Percentiles rank a stretch among this genome's conserved stretches.
These are phyloP conservation scores for Quercus ilex DNA, from an alignment of 306 rosid genomes.

Conservation along the genomic window DNA sequence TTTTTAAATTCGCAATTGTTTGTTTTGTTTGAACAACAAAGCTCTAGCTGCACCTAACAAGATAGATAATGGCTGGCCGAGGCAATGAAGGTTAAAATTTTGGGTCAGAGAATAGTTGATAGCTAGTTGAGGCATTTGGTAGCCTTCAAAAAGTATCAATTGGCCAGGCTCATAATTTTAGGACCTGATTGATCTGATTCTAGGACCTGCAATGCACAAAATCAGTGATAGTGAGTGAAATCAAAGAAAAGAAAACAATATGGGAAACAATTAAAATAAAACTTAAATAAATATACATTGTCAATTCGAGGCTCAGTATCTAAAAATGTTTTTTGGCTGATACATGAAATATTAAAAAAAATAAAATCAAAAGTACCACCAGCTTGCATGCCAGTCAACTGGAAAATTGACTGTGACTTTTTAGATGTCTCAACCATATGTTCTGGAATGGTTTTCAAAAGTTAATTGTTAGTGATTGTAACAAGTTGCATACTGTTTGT, in stretches of 20 bases:
- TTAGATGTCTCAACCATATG: not conserved
- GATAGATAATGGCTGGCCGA: not conserved
- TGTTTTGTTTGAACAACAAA: constrained; percentile 14
- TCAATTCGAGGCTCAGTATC: not conserved
- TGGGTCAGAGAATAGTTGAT: not conserved
- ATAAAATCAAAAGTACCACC: not conserved
- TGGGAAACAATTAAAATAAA: not conserved
- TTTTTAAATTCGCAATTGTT: not conserved
- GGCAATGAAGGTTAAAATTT: constrained; percentile 11
- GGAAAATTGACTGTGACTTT: not conserved
- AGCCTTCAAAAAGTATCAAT: not conserved
- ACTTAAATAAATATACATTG: not conserved
- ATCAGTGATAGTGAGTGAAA: not conserved
- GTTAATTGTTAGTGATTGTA: not conserved
- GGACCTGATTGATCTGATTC: not conserved
- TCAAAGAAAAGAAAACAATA: not conserved
- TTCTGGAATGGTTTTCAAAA: not conserved
- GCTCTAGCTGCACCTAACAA: not conserved
- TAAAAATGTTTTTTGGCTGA: not conserved
- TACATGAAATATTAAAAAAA: not conserved
- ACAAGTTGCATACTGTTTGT: not conserved
- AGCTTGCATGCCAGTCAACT: not conserved
- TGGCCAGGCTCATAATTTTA: not conserved
- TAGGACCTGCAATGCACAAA: not conserved
- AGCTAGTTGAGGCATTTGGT: constrained; percentile 3